phyloP scores from a whole-genome alignment of 179 eudicot genomes.

The Heliamphora ciliata region DNA sequence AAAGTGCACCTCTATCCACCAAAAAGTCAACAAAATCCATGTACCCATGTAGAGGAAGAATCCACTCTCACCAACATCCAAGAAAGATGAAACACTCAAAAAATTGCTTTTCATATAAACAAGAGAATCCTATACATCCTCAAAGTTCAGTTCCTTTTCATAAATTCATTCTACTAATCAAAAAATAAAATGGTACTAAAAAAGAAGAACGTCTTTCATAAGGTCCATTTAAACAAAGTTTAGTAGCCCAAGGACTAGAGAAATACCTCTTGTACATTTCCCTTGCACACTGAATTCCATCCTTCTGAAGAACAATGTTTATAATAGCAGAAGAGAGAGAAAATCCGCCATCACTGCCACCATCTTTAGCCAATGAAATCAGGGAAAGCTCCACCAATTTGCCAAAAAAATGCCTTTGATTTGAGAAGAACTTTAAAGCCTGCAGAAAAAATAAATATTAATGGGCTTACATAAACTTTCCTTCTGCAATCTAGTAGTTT shows the following conservation, averaged over 20 bases:
- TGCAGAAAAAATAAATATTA: constrained; percentile 26
- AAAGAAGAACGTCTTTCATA: neutral
- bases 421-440: constrained; percentile 60
- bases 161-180: neutral
- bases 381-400: constrained; percentile 59
- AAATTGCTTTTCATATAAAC: neutral
- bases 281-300: constrained; percentile 72
- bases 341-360: constrained; percentile 72
- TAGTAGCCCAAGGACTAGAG: neutral
- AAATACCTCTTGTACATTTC: constrained; percentile 66
- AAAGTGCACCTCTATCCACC: neutral
- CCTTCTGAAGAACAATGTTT: constrained; percentile 37
- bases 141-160: neutral
- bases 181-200: neutral
- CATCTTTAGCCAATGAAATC: constrained; percentile 50
- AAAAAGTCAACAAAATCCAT: neutral
- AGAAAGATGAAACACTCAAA: neutral
- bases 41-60: neutral
- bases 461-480: neutral
- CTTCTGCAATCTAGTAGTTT: neutral
- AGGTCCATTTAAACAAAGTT: neutral
- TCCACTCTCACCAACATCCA: neutral
- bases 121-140: neutral
- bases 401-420: constrained; percentile 39
- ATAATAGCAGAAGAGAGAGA: constrained; percentile 61